Conservation (phyloP, 345 rosid genomes). For the Turritis glabra region DNA sequence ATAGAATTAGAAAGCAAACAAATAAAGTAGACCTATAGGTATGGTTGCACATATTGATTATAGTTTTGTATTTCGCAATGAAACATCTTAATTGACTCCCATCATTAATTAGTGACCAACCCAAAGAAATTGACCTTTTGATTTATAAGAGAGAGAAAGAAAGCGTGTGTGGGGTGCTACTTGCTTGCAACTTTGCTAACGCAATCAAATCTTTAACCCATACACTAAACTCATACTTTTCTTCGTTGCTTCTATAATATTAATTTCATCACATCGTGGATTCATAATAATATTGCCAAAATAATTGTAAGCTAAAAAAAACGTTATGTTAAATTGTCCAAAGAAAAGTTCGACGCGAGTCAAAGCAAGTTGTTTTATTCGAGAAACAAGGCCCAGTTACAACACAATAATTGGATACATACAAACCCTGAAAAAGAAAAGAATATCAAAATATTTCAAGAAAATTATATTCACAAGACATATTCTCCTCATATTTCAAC, state of each 20-base stretch:
- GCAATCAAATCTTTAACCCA: slow-evolving; percentile 39
- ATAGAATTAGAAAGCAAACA: neutral
- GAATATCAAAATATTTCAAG: neutral
- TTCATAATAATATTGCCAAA: neutral
- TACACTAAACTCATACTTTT: slow-evolving; percentile 29
- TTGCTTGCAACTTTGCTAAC: slow-evolving; percentile 37
- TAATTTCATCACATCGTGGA: neutral
- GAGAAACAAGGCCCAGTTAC: slow-evolving; percentile 17
- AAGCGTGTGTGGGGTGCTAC: slow-evolving; percentile 31
- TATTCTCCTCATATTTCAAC: slow-evolving; percentile 22
- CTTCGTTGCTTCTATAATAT: slow-evolving; percentile 28
- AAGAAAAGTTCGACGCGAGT: neutral
- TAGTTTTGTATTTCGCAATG: neutral
- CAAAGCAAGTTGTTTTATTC: slow-evolving; percentile 30
- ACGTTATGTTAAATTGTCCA: neutral
- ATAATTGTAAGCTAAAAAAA: neutral
- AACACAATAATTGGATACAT: slow-evolving; percentile 21
- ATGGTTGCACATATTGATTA: slow-evolving; percentile 33
- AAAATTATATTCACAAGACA: neutral
- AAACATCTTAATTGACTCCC: slow-evolving; percentile 22
- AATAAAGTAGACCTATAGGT: neutral
- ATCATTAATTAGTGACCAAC: slow-evolving; percentile 37
- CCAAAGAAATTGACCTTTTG: slow-evolving; percentile 32
- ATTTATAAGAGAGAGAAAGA: slow-evolving; percentile 10
- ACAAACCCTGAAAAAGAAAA: slow-evolving; percentile 2